These are phyloP conservation scores for Cladosporium sp. DNA, from an alignment of 2,329 filamentous ascomycete species.

Conservation along the genomic window DNA sequence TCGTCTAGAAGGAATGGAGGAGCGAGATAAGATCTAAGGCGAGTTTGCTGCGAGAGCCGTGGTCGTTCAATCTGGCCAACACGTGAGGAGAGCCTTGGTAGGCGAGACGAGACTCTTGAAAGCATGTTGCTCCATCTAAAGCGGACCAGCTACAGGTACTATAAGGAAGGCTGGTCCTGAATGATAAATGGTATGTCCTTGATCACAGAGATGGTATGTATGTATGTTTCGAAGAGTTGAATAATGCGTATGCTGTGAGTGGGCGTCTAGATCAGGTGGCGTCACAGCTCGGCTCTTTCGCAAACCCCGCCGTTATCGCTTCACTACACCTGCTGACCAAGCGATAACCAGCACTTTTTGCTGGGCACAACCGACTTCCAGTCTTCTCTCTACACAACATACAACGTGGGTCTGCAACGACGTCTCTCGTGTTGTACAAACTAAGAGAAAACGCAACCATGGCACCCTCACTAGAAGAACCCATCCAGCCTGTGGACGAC, in stretches of 20 bases:
- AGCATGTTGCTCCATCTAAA: slow-evolving; percentile 16
- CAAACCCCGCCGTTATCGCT: slow-evolving; percentile 12
- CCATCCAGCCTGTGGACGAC: slow-evolving; percentile 49
- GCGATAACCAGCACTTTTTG: background rate
- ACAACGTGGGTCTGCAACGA: no score
- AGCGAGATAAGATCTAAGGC: slow-evolving; percentile 39
- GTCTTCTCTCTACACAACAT: no score
- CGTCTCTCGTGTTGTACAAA: no score
- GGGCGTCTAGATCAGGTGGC: background rate
- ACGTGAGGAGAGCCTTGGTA: background rate
- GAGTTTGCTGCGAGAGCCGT: slow-evolving; percentile 7
- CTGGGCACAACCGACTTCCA: no score
- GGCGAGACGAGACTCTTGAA: background rate
- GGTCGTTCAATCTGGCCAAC: slow-evolving; percentile 4
- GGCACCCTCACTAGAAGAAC: slow-evolving; percentile 77
- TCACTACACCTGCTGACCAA: slow-evolving; percentile 5
- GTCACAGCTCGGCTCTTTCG: background rate
- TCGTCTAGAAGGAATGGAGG: slow-evolving; percentile 67
- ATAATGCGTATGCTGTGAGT: no score
- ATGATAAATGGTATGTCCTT: no score
- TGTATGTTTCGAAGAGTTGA: no score
- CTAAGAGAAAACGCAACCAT: slow-evolving; percentile 47
- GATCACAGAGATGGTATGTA: no score
- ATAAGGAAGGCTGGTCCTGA: no score
- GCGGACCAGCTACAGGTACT: background rate